Conservation (phyloP, 1,139 yeast species). For the Taphrina flavorubra region DNA sequence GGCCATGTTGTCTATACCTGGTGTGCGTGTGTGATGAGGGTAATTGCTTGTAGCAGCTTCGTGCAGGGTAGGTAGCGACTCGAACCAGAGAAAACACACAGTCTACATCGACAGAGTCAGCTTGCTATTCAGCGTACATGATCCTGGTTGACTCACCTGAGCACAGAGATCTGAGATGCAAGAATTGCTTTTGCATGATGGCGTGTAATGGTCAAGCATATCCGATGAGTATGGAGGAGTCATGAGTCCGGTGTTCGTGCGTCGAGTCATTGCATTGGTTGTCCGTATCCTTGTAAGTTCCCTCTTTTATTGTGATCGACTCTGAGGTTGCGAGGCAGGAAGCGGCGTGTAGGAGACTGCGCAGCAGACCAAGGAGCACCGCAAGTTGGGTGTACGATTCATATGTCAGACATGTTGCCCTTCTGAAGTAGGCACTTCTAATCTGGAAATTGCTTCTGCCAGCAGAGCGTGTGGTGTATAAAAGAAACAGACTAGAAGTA, state of each 20-base stretch:
- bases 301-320: not conserved
- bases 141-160: constrained; percentile 17
- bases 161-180: constrained; percentile 35
- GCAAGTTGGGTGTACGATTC: not conserved
- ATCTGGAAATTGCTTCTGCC: not conserved
- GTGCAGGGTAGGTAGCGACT: constrained; percentile 34
- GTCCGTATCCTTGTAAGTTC: not conserved
- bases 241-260: constrained; percentile 18
- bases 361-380: not conserved
- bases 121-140: not conserved
- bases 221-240: constrained; percentile 22
- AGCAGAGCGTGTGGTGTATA: not conserved
- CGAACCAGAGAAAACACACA: constrained; percentile 41
- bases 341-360: not conserved
- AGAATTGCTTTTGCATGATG: constrained; percentile 28
- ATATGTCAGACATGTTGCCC: not conserved
- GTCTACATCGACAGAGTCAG: constrained; percentile 14
- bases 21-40: constrained; percentile 32
- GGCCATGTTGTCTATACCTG: constrained; percentile 28
- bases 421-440: not conserved
- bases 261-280: constrained; percentile 21
- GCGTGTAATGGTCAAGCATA: constrained; percentile 21
- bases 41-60: constrained; percentile 38
- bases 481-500: not conserved
- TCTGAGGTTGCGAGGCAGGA: not conserved